Base-by-base conservation (phyloP, 2,329 filamentous ascomycete genomes). In the Cladophialophora exuberans region DNA sequence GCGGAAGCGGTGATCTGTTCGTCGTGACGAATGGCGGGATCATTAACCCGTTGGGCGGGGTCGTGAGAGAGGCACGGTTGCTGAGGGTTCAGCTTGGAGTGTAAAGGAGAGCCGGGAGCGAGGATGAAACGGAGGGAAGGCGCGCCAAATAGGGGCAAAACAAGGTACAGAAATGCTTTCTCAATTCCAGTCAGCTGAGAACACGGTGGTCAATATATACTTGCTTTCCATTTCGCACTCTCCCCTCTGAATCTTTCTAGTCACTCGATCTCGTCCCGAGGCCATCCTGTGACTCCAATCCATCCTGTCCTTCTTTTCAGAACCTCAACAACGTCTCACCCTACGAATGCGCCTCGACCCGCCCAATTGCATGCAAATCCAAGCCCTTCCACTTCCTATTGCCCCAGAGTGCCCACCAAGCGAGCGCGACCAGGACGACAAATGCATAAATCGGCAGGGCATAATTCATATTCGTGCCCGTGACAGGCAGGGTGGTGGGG, bases 391-490 rank as follows among this genome's bases (percentile, higher is more conserved):
- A 62, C 10, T 58, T n/a, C 18, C 44, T 51, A n/a, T 41, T 31
- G 2, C 52, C 61, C 56, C 53, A 59, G 10, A 48, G n/a, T 50
- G 63, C 57, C 62, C 63, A 66, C 35, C 53, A 57, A 1, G 41
- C 47, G 10, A 62, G 39, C 2, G 60, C 57, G 22, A 56, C 28
- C 6, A 64, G 23, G 3, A 64, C 46, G 30, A 66, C 62, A 36
- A 47, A 61, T 7, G 42, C 59, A 44, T 72, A 72, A 9, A 73
- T 68, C 1, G 71, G 70, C 0, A 67, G 61, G 0, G 69, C 65
- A 49, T 72, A 73, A 45, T 74, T 74, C 71, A 74, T 73, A 45
- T 72, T 72, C 31, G 61, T 55, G 1, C 64, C 66, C 0, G 64
- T 68, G 17, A 73, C 69, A 1, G 72, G 71, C 1, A 72, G 43